Evolutionary conservation across 495 filamentous ascomycete species (phyloP), one percentile per base, ranked within the genome.

Genomic region (Penicillium bovifimosum): DNA sequence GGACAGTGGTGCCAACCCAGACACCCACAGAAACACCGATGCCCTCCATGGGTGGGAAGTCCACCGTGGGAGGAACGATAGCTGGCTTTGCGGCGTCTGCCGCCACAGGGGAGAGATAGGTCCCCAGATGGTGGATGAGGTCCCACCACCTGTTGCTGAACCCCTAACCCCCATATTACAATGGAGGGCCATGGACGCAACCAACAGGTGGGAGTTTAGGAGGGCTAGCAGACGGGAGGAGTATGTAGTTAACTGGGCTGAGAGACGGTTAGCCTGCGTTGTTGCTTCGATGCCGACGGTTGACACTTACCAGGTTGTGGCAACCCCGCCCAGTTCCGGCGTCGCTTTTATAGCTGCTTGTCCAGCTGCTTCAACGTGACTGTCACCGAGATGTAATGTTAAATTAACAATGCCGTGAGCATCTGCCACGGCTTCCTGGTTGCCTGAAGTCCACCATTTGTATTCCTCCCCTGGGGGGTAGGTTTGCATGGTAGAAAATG

Each of bases 311-410:
- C 42, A 40, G 33, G 14, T 0, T 17, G 9, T 29, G 32, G 11
- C 35, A 31, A 14, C 26, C 48, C 35, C 38, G 36, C 48, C 49
- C 16, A 42, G n/a, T n/a, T n/a, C n/a, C n/a, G n/a, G n/a, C n/a
- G n/a, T n/a, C n/a, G n/a, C n/a, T n/a, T n/a, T n/a, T n/a, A n/a
- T n/a, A n/a, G n/a, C n/a, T n/a, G n/a, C n/a, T n/a, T n/a, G n/a
- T n/a, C n/a, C n/a, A n/a, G n/a, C n/a, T n/a, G n/a, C n/a, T n/a
- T n/a, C n/a, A n/a, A n/a, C n/a, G n/a, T n/a, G n/a, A n/a, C n/a
- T n/a, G n/a, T n/a, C n/a, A n/a, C n/a, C n/a, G n/a, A n/a, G n/a
- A n/a, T n/a, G n/a, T n/a, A n/a, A n/a, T n/a, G n/a, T n/a, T n/a
- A n/a, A n/a, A n/a, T n/a, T n/a, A n/a, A n/a, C n/a, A n/a, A n/a